Evolutionary conservation across 2,329 filamentous ascomycete genomes (phyloP), one percentile per base, ranked within the genome.

Genomic region (Plenodomus tracheiphilus): DNA sequence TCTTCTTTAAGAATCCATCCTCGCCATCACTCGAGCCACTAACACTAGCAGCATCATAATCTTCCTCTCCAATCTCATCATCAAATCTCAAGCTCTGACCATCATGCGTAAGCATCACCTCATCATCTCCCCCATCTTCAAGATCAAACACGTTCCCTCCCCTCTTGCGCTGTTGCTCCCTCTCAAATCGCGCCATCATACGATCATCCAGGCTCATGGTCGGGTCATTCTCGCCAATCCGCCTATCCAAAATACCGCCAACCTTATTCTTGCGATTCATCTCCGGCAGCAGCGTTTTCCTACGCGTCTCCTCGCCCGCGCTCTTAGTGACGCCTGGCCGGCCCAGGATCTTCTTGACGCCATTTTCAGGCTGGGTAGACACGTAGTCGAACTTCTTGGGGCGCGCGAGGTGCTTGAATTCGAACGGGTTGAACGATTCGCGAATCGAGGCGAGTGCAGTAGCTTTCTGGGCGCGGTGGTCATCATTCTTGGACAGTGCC

Each of bases 371-470:
- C 5, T 82, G 79, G 49, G 83, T 82, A 44, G 81, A 92, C 0
- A 89, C 91, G 38, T 92, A 87, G 37, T 93, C 86, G 58, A 96
- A 96, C 66, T 97, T 97, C 47, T 85, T 85, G 0, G 86, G 88
- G 51, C 87, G 82, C 1, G 86, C 80, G 35, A 87, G 85, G 49
- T 88, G 85, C 74, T 95, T 95, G 70, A 96, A 84, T 69, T 99
- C 94, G 74, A 99, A 99, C 0, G 94, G 94, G 71, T 99, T 99
- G 82, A 97, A 97, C 61, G 92, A 88, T 66, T 97, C 92, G 68
- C 94, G 88, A 70, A 99, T 97, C 48, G 84, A 85, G 62, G 89
- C 85, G 54, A 99, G 80, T 15, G 91, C 89, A 47, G 85, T 86
- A 66, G 87, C 84, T 67, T 88, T 85, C 70, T 91, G 85, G 20